phyloP scores from a whole-genome alignment of 441 rosid genomes.

The Populus tomentosa region DNA sequence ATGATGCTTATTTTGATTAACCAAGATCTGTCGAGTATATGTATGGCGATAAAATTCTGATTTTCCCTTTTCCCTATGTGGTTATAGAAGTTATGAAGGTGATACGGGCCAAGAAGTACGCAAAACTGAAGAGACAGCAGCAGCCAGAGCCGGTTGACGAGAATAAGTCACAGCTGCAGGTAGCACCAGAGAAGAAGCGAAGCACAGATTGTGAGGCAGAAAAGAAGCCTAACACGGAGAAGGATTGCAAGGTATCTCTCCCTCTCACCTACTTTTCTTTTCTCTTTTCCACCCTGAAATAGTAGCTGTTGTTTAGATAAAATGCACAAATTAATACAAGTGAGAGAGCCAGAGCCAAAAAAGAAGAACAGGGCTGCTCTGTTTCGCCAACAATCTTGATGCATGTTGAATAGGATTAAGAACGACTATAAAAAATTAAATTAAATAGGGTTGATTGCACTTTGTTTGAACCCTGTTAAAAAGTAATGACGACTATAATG shows the following conservation, averaged over 20 bases:
- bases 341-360: not conserved
- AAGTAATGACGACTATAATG: not conserved
- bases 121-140: slow-evolving; percentile 53
- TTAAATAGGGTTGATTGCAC: not conserved
- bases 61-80: not conserved
- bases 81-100: slow-evolving; percentile 80
- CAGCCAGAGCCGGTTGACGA: slow-evolving; percentile 38
- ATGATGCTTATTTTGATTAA: not conserved
- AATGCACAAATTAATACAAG: not conserved
- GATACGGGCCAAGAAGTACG: slow-evolving; percentile 67
- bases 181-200: slow-evolving; percentile 24
- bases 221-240: slow-evolving; percentile 23
- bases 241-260: slow-evolving; percentile 19
- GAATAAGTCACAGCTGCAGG: slow-evolving; percentile 15
- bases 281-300: not conserved
- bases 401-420: not conserved
- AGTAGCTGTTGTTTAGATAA: not conserved
- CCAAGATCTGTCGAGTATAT: not conserved
- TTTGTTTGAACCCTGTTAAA: not conserved
- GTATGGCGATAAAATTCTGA: not conserved
- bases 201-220: slow-evolving; percentile 26
- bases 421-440: not conserved
- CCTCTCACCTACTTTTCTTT: not conserved
- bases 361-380: not conserved
- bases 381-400: not conserved